Conservation (phyloP, 176 grass and related monocot species). For the Carex kokanica region DNA sequence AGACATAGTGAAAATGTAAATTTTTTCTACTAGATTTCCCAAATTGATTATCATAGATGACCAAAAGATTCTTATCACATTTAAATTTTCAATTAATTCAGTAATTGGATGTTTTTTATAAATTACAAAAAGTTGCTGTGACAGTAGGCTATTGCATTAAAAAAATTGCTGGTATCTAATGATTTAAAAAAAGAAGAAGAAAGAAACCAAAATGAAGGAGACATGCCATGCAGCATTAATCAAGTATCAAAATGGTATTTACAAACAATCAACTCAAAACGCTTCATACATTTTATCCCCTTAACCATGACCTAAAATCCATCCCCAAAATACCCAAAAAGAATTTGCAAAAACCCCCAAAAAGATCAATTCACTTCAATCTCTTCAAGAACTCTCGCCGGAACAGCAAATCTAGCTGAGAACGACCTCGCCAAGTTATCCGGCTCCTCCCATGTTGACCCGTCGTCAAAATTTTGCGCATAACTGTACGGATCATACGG, state of each 20-base stretch:
- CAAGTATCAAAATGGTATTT: slow-evolving; percentile 16
- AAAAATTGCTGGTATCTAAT: neutral
- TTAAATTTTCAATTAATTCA: neutral
- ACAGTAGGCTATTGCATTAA: neutral
- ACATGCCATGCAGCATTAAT: slow-evolving; percentile 23
- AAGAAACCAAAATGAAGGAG: neutral
- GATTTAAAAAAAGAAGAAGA: neutral
- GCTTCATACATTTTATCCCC: slow-evolving; percentile 3
- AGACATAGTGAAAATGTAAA: neutral
- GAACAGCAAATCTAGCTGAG: slow-evolving; percentile 76
- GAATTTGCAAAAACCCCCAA: neutral
- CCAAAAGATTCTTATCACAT: neutral
- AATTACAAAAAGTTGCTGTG: neutral
- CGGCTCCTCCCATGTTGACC: slow-evolving; percentile 63
- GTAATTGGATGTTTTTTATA: neutral
- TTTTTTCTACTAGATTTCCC: neutral
- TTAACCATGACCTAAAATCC: neutral
- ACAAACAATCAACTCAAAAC: slow-evolving; percentile 17
- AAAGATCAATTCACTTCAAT: slow-evolving; percentile 27
- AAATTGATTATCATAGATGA: neutral
- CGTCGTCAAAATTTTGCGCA: slow-evolving; percentile 93
- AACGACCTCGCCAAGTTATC: slow-evolving; percentile 85
- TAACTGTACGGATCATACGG: slow-evolving; percentile 76
- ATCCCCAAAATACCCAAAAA: slow-evolving; percentile 12
- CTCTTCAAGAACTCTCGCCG: slow-evolving; percentile 41